Evolutionary conservation across 768 basidiomycete species (phyloP).

Genomic region (Calocera cornea): DNA sequence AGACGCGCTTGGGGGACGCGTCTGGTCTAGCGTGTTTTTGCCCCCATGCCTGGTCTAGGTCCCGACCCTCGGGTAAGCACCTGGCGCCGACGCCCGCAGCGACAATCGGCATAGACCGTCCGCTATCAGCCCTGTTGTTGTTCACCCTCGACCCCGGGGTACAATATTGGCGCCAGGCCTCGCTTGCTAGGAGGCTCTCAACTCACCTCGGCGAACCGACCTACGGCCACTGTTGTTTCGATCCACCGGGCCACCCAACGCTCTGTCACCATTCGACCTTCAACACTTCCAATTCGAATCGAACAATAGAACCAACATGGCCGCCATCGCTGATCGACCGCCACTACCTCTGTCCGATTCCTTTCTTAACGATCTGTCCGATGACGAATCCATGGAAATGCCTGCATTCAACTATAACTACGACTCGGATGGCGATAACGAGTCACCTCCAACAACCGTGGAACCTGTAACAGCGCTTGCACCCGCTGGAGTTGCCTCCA

Average conservation of each 20-base stretch:
- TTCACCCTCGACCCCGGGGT: neutral
- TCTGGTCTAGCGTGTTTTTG: neutral
- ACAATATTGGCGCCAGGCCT: neutral
- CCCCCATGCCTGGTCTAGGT: neutral
- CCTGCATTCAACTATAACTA: neutral
- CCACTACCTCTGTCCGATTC: neutral
- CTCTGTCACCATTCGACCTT: no score
- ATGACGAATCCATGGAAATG: neutral
- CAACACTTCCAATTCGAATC: neutral
- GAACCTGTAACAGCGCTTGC: neutral
- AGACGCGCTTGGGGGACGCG: neutral
- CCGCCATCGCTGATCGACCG: neutral
- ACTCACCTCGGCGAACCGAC: neutral
- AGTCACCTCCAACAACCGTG: neutral
- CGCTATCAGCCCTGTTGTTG: neutral
- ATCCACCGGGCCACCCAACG: neutral
- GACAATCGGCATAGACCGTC: neutral
- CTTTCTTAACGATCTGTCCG: neutral
- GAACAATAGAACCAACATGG: neutral
- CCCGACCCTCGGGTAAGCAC: neutral
- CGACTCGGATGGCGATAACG: neutral
- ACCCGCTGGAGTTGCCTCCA: neutral
- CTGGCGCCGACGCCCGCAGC: neutral
- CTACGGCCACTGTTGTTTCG: neutral
- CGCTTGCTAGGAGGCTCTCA: neutral